phyloP scores from a whole-genome alignment of 2,329 filamentous ascomycete genomes.

The Aspergillus phoenicis region DNA sequence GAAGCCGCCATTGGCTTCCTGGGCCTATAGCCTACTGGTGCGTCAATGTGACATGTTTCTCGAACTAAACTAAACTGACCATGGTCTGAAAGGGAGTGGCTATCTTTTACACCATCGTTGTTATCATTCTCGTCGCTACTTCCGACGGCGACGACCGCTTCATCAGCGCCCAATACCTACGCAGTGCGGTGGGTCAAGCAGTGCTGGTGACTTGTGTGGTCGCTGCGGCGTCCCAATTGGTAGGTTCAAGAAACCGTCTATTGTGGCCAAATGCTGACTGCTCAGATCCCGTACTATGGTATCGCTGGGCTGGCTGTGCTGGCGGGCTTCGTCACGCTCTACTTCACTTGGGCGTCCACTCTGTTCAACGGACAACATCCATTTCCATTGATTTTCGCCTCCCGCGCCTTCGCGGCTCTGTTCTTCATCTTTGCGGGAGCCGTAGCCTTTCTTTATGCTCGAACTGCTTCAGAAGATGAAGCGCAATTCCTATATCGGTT shows the following conservation, averaged over 20 bases:
- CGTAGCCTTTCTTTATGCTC: constrained; percentile 31
- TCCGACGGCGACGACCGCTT: constrained; percentile 41
- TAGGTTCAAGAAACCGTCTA: constrained; percentile 29
- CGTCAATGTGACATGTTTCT: constrained; percentile 16
- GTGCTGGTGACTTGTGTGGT: constrained; percentile 37
- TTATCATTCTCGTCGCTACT: constrained; percentile 40
- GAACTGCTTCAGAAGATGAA: constrained; percentile 33
- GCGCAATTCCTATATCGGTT: constrained; percentile 29
- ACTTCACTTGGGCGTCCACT: constrained; percentile 35
- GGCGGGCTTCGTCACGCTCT: constrained; percentile 38
- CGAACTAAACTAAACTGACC: background rate
- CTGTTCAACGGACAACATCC: constrained; percentile 37
- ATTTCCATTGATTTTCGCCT: constrained; percentile 35
- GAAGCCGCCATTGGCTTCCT: constrained; percentile 30
- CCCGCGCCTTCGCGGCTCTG: constrained; percentile 34
- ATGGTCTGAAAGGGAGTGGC: constrained; percentile 35
- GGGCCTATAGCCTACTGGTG: constrained; percentile 36
- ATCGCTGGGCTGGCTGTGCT: constrained; percentile 43
- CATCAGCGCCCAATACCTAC: constrained; percentile 40
- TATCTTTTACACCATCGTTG: constrained; percentile 39
- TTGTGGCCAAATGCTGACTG: constrained; percentile 13
- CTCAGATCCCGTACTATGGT: constrained; percentile 46
- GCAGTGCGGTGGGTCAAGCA: constrained; percentile 42
- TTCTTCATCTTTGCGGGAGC: constrained; percentile 34
- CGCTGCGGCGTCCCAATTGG: constrained; percentile 43